These are phyloP conservation scores for Camellia granthamiana DNA, from an alignment of 148 eudicot genomes.

Conservation along the genomic window DNA sequence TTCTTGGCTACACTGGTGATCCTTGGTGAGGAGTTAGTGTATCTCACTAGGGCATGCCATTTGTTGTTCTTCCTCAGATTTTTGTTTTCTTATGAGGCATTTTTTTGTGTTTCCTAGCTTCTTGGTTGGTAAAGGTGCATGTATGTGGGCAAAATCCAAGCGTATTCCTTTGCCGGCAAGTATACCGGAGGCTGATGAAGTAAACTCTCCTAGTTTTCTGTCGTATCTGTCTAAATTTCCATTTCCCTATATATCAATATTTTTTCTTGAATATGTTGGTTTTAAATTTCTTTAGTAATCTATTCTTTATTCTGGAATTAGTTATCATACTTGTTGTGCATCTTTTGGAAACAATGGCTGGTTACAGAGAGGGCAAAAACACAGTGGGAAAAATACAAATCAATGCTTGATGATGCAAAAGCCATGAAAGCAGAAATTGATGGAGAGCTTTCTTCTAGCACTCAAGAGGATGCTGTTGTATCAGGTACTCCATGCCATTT, in stretches of 20 bases:
- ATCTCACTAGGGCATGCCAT: background rate
- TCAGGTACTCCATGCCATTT: slow-evolving; percentile 33
- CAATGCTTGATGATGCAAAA: slow-evolving; percentile 75
- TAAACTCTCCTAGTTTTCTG: slow-evolving; percentile 18
- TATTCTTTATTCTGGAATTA: background rate
- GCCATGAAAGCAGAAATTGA: slow-evolving; percentile 20
- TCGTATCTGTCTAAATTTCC: background rate
- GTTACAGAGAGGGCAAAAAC: slow-evolving; percentile 67
- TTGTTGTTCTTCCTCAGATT: background rate
- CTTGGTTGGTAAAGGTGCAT: slow-evolving; percentile 93
- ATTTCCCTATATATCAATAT: background rate
- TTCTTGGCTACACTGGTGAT: background rate
- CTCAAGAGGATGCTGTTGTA: slow-evolving; percentile 17
- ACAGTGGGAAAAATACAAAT: slow-evolving; percentile 79
- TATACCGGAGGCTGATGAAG: slow-evolving; percentile 59
- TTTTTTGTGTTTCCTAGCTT: slow-evolving; percentile 45
- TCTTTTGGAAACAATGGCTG: slow-evolving; percentile 55
- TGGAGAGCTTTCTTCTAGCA: slow-evolving; percentile 21
- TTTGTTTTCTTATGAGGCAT: background rate
- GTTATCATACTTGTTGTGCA: background rate
- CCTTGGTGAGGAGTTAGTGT: background rate
- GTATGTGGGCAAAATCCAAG: slow-evolving; percentile 70
- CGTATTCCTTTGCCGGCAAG: slow-evolving; percentile 46
- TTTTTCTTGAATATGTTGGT: slow-evolving; percentile 4
- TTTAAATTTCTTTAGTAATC: background rate